Evolutionary conservation across 2,329 filamentous ascomycete species (phyloP).

Genomic region (Tolypocladium capitatum): DNA sequence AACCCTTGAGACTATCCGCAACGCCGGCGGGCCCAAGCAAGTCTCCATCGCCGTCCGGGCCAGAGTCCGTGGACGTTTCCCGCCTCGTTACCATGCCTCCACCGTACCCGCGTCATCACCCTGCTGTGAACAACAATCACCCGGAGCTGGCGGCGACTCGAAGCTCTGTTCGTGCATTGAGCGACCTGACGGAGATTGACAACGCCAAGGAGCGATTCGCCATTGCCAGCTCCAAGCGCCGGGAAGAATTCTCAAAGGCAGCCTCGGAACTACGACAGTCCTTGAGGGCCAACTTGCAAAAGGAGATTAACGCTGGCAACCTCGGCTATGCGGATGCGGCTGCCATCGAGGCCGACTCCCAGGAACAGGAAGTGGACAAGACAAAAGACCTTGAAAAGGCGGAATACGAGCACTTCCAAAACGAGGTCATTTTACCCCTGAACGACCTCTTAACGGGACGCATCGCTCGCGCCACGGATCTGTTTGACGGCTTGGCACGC

Average conservation of each 20-base stretch:
- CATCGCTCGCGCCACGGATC: constrained; percentile 57
- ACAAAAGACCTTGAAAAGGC: constrained; percentile 62
- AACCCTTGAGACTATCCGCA: constrained; percentile 27
- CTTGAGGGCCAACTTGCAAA: constrained; percentile 62
- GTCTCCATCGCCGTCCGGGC: constrained; percentile 31
- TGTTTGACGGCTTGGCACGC: constrained; percentile 64
- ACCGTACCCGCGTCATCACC: constrained; percentile 86
- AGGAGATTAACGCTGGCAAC: constrained; percentile 62
- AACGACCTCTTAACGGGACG: constrained; percentile 68
- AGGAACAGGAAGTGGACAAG: constrained; percentile 53
- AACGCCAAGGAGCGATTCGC: constrained; percentile 51
- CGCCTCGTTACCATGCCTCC: constrained; percentile 85
- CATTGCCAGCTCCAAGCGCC: constrained; percentile 41
- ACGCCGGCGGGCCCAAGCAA: constrained; percentile 26
- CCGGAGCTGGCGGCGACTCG: constrained; percentile 74
- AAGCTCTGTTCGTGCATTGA: constrained; percentile 57
- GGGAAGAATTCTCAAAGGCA: constrained; percentile 39
- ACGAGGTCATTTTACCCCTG: constrained; percentile 67
- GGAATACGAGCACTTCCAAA: constrained; percentile 77
- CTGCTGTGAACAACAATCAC: constrained; percentile 91
- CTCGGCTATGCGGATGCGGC: constrained; percentile 77
- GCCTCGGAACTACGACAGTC: constrained; percentile 43
- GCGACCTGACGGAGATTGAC: constrained; percentile 59
- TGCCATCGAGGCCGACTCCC: constrained; percentile 63
- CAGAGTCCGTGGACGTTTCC: constrained; percentile 67